Base-by-base conservation (phyloP, 129 eudicot species). In the Chrysanthemum seticuspe region DNA sequence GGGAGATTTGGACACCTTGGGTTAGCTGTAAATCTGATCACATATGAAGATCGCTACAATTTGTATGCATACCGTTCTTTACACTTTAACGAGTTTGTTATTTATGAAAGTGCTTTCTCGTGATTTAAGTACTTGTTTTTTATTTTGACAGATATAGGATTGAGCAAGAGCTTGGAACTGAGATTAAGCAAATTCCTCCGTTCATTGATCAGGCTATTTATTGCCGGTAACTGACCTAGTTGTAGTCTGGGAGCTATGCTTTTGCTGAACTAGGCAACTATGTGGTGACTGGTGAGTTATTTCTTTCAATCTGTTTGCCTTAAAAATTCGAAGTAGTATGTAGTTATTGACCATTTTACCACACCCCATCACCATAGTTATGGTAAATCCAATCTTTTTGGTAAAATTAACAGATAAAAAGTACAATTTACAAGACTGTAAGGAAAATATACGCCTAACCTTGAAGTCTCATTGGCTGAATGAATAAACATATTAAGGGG, bases 1-100 rank as follows among this genome's bases (percentile, higher is more conserved):
- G 97, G 97, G 64, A 81, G 97, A 62, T 92, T 86, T 76, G 96
- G 96, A 48, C 96, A 88, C 76, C 97, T 88, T 67, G 97, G 97
- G 4, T 74, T 88, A 49, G 97, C 97, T 25, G 96, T 91, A 78
- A 91, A 91, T 79, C 85, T 88, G 62, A 86, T 91, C 61, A 91
- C 96, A 49, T 92, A 85, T 58, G 97, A 92, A 74, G 97, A 92
- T 25, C 91, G 94, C 40, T 92, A 86, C 77, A 92, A 92, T 83
- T 50, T 92, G 96, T 92, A 80, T 56, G 91, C 68, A 19, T 60
- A 8, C 80, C 13, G 27, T 74, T 58, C 58, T 14, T 67, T 75
- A 54, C 7, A 27, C 65, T 31, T 8, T 0, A 2, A 0, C 3
- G 11, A 19, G 16, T n/a, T 59, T 1, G 12, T 61, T 11, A 1